phyloP scores from a whole-genome alignment of 139 green algal genomes.

The Chlamydomonas asymmetrica region DNA sequence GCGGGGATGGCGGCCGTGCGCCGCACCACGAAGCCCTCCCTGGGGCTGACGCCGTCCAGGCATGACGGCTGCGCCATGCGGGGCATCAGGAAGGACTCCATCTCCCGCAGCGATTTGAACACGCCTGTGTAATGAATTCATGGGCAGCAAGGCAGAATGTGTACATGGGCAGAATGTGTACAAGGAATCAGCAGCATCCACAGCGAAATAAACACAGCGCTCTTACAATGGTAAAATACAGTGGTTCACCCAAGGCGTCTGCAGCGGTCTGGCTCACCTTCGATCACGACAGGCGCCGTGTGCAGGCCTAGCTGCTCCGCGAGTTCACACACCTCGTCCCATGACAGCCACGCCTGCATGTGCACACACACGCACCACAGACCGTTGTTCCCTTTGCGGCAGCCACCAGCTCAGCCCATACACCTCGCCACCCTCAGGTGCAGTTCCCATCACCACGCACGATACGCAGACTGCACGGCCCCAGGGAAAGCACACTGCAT shows the following conservation, averaged over 20 bases:
- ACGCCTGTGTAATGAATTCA: background rate
- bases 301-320: background rate
- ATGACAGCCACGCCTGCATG: background rate
- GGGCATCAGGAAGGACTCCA: background rate
- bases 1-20: background rate
- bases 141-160: background rate
- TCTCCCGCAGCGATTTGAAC: background rate
- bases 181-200: background rate
- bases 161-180: background rate
- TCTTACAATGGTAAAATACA: too few species aligned
- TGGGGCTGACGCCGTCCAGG: background rate
- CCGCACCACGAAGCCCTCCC: slow-evolving; percentile 12
- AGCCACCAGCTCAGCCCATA: background rate
- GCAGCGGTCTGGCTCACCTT: background rate
- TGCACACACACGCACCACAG: background rate
- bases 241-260: background rate
- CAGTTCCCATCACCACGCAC: too few species aligned
- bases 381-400: background rate
- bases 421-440: too few species aligned
- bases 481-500: too few species aligned
- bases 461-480: too few species aligned
- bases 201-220: too few species aligned
- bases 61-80: background rate
- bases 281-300: background rate
- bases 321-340: background rate